A percentile compares a stretch with the other conserved stretches of the same genome.
Conservation (phyloP, 2,329 filamentous ascomycete species). For the Torrubiella hemipterigena region DNA sequence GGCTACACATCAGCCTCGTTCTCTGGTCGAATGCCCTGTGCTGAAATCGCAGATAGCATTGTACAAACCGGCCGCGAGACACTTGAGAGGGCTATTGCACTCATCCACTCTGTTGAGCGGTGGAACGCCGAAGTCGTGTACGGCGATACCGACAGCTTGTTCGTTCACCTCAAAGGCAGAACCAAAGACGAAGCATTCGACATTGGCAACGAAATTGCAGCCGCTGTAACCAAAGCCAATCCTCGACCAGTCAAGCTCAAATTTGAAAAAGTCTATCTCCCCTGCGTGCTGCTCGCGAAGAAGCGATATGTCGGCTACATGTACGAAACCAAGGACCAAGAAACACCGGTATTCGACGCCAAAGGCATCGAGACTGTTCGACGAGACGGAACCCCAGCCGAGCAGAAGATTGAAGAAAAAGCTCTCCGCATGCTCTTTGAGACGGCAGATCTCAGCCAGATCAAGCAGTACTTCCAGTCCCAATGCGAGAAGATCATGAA, state of each 20-base stretch:
- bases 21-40: constrained; percentile 94
- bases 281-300: constrained; percentile 87
- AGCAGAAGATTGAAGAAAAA: constrained; percentile 94
- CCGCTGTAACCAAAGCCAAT: constrained; percentile 78
- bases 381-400: constrained; percentile 84
- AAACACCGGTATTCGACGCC: constrained; percentile 81
- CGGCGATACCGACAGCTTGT: constrained; percentile 92
- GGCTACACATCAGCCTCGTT: constrained; percentile 96
- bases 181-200: constrained; percentile 82
- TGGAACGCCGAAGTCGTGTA: constrained; percentile 98
- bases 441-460: constrained; percentile 74
- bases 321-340: constrained; percentile 69
- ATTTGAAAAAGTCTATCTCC: constrained; percentile 97
- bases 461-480: constrained; percentile 80
- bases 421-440: constrained; percentile 81
- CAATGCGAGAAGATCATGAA: constrained; percentile 91
- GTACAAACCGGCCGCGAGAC: constrained; percentile 94
- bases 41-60: constrained; percentile 95
- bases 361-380: constrained; percentile 98
- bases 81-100: constrained; percentile 80
- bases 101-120: constrained; percentile 74
- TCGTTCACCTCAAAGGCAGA: constrained; percentile 78
- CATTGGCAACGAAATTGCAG: constrained; percentile 85
- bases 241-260: constrained; percentile 90
- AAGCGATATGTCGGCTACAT: constrained; percentile 98